phyloP scores from a whole-genome alignment of 768 basidiomycete species.

The Pleurotus citrinopileatus region DNA sequence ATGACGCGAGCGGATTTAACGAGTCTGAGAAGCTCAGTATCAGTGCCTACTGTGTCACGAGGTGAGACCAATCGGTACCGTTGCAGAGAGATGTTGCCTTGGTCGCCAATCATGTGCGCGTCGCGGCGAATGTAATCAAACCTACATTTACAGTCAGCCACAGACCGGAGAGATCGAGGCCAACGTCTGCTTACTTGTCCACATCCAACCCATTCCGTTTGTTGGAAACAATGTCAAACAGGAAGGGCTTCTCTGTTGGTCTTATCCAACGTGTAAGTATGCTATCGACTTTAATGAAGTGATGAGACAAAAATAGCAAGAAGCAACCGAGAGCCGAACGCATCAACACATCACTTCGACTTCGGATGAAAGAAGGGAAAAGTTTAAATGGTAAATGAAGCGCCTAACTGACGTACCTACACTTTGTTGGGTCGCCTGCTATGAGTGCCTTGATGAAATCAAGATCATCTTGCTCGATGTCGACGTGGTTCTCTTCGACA shows the following conservation, averaged over 20 bases:
- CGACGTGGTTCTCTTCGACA: conserved; percentile 51
- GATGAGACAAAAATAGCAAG: background rate
- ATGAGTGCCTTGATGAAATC: conserved; percentile 78
- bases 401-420: conserved; percentile 39
- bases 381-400: background rate
- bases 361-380: no score
- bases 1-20: conserved; percentile 75
- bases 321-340: background rate
- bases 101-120: conserved; percentile 67
- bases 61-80: conserved; percentile 30
- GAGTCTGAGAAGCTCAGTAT: conserved; percentile 40
- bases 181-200: conserved; percentile 57
- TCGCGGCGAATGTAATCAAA: conserved; percentile 84
- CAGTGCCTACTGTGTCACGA: background rate
- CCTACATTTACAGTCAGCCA: conserved; percentile 29
- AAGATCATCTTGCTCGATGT: conserved; percentile 46
- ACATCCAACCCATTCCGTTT: conserved; percentile 81
- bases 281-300: conserved; percentile 10
- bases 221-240: conserved; percentile 87
- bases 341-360: background rate
- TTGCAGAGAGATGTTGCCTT: conserved; percentile 46
- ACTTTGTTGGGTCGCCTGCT: conserved; percentile 51
- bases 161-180: background rate
- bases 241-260: conserved; percentile 58
- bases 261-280: conserved; percentile 13